Evolutionary conservation across 176 grass and related monocot genomes (phyloP), one percentile per base, ranked within the genome.

Genomic region (Musa beccarii): DNA sequence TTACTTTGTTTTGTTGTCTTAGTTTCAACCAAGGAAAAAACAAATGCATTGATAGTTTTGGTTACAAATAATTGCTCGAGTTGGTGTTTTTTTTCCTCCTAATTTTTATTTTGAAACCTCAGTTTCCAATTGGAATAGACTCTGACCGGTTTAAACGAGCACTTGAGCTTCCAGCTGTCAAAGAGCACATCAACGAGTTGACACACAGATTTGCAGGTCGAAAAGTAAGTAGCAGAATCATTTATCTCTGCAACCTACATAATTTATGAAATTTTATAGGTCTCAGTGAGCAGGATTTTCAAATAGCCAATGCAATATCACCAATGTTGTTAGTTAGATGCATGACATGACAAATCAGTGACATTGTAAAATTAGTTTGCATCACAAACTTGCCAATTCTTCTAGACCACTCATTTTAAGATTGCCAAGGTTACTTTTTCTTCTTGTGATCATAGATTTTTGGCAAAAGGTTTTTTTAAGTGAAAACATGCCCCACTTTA

Each of bases 111-210:
- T 83, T 75, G 83, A 86, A 90, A 91, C 79, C 81, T 82, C 86
- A 99, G 96, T 99, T 99, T 99, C 96, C 96, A 84, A 99, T 99
- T 80, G 96, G 96, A 81, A 99, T 99, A 87, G 96, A 99, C 86
- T 94, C 91, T 67, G 96, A 99, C 19, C 82, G 96, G 81, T 99
- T 99, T 84, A 99, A 95, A 73, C 82, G 91, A 78, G 74, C 69
- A 75, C 83, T 89, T 72, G 80, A 99, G n/a, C 63, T 83, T 87
- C 62, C 85, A 80, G 85, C 81, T 75, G 96, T 95, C 22, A 88
- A 88, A 87, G 92, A 81, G 59, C 96, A 92, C 67, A 89, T 99
- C 56, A 78, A 54, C 19, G 96, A 99, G 82, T 53, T 80, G 57
- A 80, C 21, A 53, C 69, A 80, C 2, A 71, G 79, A 64, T 80